These are phyloP conservation scores for Mortierella antarctica DNA, from an alignment of 192 early-diverging fungal genomes.

Conservation along the genomic window DNA sequence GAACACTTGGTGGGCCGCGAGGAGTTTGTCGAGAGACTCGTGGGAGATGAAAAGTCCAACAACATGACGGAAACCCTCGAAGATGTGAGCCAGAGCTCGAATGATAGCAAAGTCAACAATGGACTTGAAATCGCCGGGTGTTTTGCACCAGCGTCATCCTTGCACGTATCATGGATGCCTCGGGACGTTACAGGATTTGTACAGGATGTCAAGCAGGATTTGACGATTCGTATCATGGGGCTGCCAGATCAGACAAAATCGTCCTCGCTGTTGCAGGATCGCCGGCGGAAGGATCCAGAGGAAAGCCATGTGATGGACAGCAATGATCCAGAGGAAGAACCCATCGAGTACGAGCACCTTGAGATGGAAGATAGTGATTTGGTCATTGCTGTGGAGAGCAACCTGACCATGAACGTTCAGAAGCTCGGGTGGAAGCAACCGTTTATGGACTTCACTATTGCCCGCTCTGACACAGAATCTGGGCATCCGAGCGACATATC, in stretches of 20 bases:
- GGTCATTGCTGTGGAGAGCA: slow-evolving; percentile 17
- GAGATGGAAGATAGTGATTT: slow-evolving; percentile 47
- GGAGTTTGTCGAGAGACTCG: slow-evolving; percentile 16
- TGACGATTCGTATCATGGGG: slow-evolving; percentile 26
- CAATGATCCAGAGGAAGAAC: slow-evolving; percentile 4
- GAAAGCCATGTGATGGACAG: slow-evolving; percentile 24
- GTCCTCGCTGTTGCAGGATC: slow-evolving; percentile 31
- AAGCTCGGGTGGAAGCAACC: slow-evolving; percentile 46
- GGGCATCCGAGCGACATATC: slow-evolving; percentile 17
- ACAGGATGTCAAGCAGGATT: slow-evolving; percentile 40
- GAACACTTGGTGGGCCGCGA: slow-evolving; percentile 28
- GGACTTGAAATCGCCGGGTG: slow-evolving; percentile 37
- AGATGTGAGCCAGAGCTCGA: background rate
- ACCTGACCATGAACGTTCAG: slow-evolving; percentile 14
- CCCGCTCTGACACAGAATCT: background rate
- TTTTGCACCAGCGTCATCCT: slow-evolving; percentile 34
- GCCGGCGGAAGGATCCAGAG: slow-evolving; percentile 42
- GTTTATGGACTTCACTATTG: slow-evolving; percentile 24
- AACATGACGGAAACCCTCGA: background rate
- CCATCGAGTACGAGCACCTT: slow-evolving; percentile 33
- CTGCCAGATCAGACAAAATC: slow-evolving; percentile 39
- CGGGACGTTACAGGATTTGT: slow-evolving; percentile 15
- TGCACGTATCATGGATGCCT: slow-evolving; percentile 42
- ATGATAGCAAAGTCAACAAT: background rate
- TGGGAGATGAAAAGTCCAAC: background rate